These are phyloP conservation scores for Saccharomyces hybrid DNA, from an alignment of 1,139 yeast genomes.

Conservation along the genomic window DNA sequence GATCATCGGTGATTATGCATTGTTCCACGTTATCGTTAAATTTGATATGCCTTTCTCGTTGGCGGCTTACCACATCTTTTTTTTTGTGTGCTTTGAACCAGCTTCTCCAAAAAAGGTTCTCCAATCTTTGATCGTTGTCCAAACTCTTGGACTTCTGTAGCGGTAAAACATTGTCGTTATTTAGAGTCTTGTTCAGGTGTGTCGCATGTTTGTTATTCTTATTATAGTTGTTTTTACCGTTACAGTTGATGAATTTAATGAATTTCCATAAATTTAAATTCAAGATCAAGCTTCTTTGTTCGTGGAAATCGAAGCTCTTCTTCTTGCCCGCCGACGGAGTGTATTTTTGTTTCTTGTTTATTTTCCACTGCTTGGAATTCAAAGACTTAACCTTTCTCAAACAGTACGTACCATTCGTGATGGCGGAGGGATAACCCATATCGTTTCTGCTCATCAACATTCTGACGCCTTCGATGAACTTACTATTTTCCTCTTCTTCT, in stretches of 20 bases:
- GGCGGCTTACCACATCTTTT: background rate
- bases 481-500: background rate
- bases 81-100: constrained; percentile 3
- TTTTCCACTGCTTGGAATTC: background rate
- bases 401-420: background rate
- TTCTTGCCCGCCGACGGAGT: background rate
- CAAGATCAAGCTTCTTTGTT: constrained; percentile 6
- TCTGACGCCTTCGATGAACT: background rate
- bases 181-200: background rate
- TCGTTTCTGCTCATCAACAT: background rate
- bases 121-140: constrained; percentile 6
- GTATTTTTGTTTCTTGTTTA: background rate
- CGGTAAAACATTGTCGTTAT: background rate
- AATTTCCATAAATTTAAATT: constrained; percentile 11
- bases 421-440: background rate
- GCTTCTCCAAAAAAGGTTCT: constrained; percentile 12
- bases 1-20: background rate
- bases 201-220: background rate
- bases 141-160: background rate
- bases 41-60: background rate
- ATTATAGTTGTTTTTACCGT: background rate
- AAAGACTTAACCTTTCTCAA: background rate
- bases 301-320: constrained; percentile 8
- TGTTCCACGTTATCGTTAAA: background rate
- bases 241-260: background rate